Evolutionary conservation across 2,329 filamentous ascomycete genomes (phyloP), one percentile per base, ranked within the genome.

Genomic region (Neurospora sp.): DNA sequence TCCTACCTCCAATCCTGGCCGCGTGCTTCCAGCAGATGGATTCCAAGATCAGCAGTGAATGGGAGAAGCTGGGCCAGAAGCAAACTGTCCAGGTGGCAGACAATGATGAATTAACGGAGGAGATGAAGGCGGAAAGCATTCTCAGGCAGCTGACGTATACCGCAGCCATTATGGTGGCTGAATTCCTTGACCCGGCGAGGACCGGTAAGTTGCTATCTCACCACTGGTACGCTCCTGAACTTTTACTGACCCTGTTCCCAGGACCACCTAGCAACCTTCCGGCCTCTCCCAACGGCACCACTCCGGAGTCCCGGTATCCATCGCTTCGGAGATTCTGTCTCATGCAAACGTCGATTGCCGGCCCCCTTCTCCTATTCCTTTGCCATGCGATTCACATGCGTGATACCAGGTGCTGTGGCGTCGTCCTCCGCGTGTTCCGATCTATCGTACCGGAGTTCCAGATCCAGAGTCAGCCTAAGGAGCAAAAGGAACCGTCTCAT

Each of bases 121-220:
- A 99, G 81, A 99, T 99, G 96, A 97, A 97, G 80, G 90, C 93
- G 7, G 96, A 99, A 79, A 98, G 95, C 77, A 96, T 99, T 38
- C 83, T 99, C 66, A 89, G 96, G 23, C 93, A 97, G 78, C 86
- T 98, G 67, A 97, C 95, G 0, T 96, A 96, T 79, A 93, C 93
- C 3, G 93, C 94, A 1, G 93, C 97, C 38, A 90, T 96, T 75
- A 93, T 98, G 86, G 91, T 97, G 73, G 93, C 93, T 8, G 92
- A 93, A 74, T 89, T 98, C 75, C 84, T 99, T 28, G 94, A 97
- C 78, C 92, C 93, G 15, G 84, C 85, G 67, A 83, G 88, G 81
- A 84, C 80, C 19, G 68, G 72, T 71, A 67, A 69, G 72, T 67
- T 42, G 19, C 5, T 38, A 33, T n/a, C 2, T 43, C 36, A 46